These are phyloP conservation scores for Clonostachys byssicola DNA, from an alignment of 2,329 filamentous ascomycete genomes.

Conservation along the genomic window DNA sequence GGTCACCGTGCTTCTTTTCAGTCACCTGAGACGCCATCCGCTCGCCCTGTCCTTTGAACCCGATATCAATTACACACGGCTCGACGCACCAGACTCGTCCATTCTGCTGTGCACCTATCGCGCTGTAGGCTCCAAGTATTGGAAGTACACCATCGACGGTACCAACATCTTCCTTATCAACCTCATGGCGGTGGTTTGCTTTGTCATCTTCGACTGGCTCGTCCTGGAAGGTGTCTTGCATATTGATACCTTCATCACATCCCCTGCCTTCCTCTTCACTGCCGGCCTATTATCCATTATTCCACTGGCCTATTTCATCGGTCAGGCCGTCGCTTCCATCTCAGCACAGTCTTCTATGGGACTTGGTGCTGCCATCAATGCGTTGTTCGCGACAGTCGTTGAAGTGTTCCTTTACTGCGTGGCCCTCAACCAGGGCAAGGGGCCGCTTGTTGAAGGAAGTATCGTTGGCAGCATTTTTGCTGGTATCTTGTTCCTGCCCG, in stretches of 20 bases:
- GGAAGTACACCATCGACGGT: slow-evolving; percentile 98
- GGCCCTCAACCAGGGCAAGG: slow-evolving; percentile 87
- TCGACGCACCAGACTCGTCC: slow-evolving; percentile 70
- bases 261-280: slow-evolving; percentile 80
- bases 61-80: slow-evolving; percentile 71
- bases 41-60: slow-evolving; percentile 91
- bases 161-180: slow-evolving; percentile 99
- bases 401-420: slow-evolving; percentile 98
- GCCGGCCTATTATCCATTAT: slow-evolving; percentile 88
- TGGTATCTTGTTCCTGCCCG: slow-evolving; percentile 89
- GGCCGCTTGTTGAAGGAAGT: slow-evolving; percentile 89
- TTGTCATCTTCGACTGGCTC: slow-evolving; percentile 91
- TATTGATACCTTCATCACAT: slow-evolving; percentile 70
- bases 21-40: slow-evolving; percentile 89
- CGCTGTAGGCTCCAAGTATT: slow-evolving; percentile 90
- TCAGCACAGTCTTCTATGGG: slow-evolving; percentile 99
- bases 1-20: slow-evolving; percentile 82
- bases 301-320: slow-evolving; percentile 95
- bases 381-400: slow-evolving; percentile 95
- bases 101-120: slow-evolving; percentile 96
- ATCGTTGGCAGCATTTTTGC: slow-evolving; percentile 98
- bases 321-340: slow-evolving; percentile 96
- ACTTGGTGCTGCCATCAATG: slow-evolving; percentile 92
- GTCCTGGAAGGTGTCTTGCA: slow-evolving; percentile 68
- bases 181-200: slow-evolving; percentile 86